These are phyloP conservation scores for Mucor ambiguus DNA, from an alignment of 371 early-diverging fungal species.

Conservation along the genomic window DNA sequence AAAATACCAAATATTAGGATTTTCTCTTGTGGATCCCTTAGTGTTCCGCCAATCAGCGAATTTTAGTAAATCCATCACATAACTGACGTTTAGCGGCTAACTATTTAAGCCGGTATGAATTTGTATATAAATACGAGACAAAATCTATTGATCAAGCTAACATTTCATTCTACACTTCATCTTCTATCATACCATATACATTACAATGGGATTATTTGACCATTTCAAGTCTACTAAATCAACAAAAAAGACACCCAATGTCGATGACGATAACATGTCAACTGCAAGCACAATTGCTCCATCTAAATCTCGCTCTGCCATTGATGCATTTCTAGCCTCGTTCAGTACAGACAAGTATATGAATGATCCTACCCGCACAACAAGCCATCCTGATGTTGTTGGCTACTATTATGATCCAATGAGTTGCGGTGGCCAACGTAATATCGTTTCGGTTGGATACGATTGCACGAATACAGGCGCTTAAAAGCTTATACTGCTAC, in stretches of 20 bases:
- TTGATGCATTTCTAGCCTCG: slow-evolving; percentile 11
- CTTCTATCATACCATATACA: background rate
- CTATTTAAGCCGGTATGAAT: slow-evolving; percentile 17
- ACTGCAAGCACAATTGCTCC: slow-evolving; percentile 19
- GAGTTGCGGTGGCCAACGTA: slow-evolving; percentile 24
- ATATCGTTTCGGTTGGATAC: slow-evolving; percentile 11
- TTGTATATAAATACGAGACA: slow-evolving; percentile 13
- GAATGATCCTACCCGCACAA: slow-evolving; percentile 47
- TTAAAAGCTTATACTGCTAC: slow-evolving; percentile 4
- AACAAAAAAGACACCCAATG: background rate
- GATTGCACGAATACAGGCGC: slow-evolving; percentile 36
- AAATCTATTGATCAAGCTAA: background rate
- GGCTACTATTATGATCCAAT: slow-evolving; percentile 48
- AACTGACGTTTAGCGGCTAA: slow-evolving; percentile 22
- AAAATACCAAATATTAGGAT: slow-evolving; percentile 4
- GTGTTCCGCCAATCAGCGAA: slow-evolving; percentile 3
- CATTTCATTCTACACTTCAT: background rate
- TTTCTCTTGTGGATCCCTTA: background rate
- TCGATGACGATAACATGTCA: slow-evolving; percentile 9
- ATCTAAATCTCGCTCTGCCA: slow-evolving; percentile 10
- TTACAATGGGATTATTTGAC: background rate
- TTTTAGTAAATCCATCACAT: background rate
- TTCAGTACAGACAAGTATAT: slow-evolving; percentile 22
- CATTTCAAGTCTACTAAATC: background rate
- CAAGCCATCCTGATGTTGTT: slow-evolving; percentile 38